Evolutionary conservation across 2,329 filamentous ascomycete species (phyloP).

Genomic region (Metarhizium anisopliae): DNA sequence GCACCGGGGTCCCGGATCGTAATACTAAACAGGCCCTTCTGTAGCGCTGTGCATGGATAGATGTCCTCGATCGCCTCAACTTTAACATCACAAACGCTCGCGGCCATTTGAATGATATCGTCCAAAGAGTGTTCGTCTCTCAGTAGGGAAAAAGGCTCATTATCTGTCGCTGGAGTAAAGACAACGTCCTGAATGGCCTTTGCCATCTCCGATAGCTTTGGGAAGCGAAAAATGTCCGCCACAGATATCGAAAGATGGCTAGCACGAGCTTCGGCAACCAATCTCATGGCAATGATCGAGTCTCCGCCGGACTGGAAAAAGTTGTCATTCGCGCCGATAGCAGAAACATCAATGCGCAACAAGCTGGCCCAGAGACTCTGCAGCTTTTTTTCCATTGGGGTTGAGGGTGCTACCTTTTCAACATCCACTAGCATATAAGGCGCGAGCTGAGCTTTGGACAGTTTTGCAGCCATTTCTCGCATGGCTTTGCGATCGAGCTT

Average conservation of each 20-base stretch:
- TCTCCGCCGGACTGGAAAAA: slow-evolving; percentile 22
- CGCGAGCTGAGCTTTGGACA: neutral
- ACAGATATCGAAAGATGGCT: slow-evolving; percentile 10
- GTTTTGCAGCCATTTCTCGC: slow-evolving; percentile 23
- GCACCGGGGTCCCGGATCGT: too few relatives aligned
- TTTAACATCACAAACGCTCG: too few relatives aligned
- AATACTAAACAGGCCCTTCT: too few relatives aligned
- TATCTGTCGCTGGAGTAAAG: too few relatives aligned
- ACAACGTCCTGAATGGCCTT: too few relatives aligned
- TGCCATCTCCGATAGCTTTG: too few relatives aligned
- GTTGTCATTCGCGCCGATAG: slow-evolving; percentile 8
- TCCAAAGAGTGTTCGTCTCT: too few relatives aligned
- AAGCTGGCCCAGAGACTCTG: slow-evolving; percentile 11
- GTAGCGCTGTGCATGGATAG: too few relatives aligned
- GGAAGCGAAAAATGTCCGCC: slow-evolving; percentile 12
- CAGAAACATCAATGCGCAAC: slow-evolving; percentile 21
- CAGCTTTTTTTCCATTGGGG: neutral
- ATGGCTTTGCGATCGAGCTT: slow-evolving; percentile 35
- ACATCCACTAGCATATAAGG: neutral
- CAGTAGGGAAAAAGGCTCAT: too few relatives aligned
- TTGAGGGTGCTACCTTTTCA: too few relatives aligned
- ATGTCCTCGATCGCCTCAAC: too few relatives aligned
- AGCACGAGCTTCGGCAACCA: slow-evolving; percentile 11
- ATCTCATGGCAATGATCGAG: slow-evolving; percentile 17
- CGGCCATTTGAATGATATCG: too few relatives aligned